A percentile compares a stretch with the other conserved stretches of the same genome.
These are phyloP conservation scores for Brassica incana DNA, from an alignment of 345 rosid species.

Conservation along the genomic window DNA sequence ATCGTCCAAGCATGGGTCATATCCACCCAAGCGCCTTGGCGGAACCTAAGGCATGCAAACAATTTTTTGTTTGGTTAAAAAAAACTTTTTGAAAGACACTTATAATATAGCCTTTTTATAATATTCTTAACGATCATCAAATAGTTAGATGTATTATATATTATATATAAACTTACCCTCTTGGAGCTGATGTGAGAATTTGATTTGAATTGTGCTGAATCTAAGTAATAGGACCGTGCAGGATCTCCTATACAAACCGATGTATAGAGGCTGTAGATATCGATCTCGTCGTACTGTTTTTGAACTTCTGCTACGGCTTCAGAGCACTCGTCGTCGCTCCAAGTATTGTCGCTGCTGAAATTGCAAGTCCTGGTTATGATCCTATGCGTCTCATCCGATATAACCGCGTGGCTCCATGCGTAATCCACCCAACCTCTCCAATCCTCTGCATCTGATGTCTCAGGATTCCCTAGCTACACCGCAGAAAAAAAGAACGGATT, in stretches of 20 bases:
- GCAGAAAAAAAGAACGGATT: neutral
- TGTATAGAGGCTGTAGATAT: conserved; percentile 88
- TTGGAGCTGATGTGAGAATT: conserved; percentile 19
- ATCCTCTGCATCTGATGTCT: conserved; percentile 87
- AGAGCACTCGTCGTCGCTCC: conserved; percentile 67
- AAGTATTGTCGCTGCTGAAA: conserved; percentile 72
- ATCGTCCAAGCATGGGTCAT: conserved; percentile 85
- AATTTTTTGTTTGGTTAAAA: neutral
- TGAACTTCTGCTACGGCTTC: conserved; percentile 65
- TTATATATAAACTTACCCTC: conserved; percentile 19
- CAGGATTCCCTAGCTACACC: conserved; percentile 91
- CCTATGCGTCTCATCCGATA: conserved; percentile 81
- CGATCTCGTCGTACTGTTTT: conserved; percentile 78
- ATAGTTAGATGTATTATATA: neutral
- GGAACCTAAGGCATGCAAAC: conserved; percentile 40
- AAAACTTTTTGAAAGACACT: neutral
- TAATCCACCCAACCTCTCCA: conserved; percentile 94
- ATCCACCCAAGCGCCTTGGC: conserved; percentile 85
- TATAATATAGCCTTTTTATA: neutral
- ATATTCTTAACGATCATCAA: neutral
- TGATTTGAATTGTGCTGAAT: conserved; percentile 16
- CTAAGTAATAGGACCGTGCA: conserved; percentile 36
- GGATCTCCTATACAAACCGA: conserved; percentile 60
- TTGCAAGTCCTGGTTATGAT: conserved; percentile 79
- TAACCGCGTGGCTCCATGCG: conserved; percentile 99